Conservation (phyloP, 2,329 filamentous ascomycete genomes). For the Daldinia eschscholtzii region DNA sequence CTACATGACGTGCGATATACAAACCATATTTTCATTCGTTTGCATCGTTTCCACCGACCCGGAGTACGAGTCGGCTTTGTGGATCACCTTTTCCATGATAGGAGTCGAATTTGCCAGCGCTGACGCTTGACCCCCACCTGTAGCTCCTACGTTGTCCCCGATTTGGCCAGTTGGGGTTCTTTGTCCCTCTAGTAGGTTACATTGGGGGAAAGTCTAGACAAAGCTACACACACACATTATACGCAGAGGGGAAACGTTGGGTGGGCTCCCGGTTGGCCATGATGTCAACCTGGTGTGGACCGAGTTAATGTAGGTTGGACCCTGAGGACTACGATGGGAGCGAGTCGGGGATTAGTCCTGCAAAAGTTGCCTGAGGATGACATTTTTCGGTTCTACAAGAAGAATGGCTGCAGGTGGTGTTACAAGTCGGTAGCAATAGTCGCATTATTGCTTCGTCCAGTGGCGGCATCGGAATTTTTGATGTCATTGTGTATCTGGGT, state of each 20-base stretch:
- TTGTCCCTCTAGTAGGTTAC: slow-evolving; percentile 14
- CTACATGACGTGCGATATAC: slow-evolving; percentile 13
- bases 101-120: slow-evolving; percentile 22
- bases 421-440: slow-evolving; percentile 10
- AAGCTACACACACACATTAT: slow-evolving; percentile 25
- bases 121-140: slow-evolving; percentile 36
- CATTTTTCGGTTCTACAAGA: slow-evolving; percentile 25
- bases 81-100: slow-evolving; percentile 25
- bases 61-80: slow-evolving; percentile 23
- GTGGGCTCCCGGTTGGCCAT: slow-evolving; percentile 37
- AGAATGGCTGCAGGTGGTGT: slow-evolving; percentile 21
- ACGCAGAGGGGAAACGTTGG: slow-evolving; percentile 20
- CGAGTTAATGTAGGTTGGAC: slow-evolving; percentile 21
- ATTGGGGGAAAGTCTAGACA: slow-evolving; percentile 26
- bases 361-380: slow-evolving; percentile 20
- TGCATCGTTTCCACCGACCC: slow-evolving; percentile 5
- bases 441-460: slow-evolving; percentile 12
- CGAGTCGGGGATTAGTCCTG: slow-evolving; percentile 18
- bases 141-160: slow-evolving; percentile 8
- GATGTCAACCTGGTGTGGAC: slow-evolving; percentile 31
- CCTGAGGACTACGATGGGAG: slow-evolving; percentile 26
- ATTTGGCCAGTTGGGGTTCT: slow-evolving; percentile 20
- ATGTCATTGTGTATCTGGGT: slow-evolving; percentile 33
- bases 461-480: slow-evolving; percentile 38
- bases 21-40: slow-evolving; percentile 22